Base-by-base conservation (phyloP, 345 rosid genomes). In the Salix purpurea region DNA sequence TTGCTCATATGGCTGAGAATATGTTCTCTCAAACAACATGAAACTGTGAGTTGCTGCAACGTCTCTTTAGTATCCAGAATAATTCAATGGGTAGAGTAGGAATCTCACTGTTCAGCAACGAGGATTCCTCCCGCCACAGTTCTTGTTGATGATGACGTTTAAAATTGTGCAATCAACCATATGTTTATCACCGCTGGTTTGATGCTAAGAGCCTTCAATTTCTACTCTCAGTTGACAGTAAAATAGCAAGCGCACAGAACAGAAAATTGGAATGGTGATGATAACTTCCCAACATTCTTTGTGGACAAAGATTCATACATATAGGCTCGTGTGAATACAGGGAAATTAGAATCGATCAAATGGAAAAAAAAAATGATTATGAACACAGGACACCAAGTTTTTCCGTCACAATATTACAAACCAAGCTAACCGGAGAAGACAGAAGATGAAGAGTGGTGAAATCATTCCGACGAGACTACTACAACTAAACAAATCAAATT, bases 401-500 rank as follows among this genome's bases (percentile, higher is more conserved):
- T 37, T 46, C 52, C 50, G 5, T 40, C 66, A 23, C 24, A 19
- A 30, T 7, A 7, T 34, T 58, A 71, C n/a, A 28, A 62, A 13
- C 21, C 26, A 42, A 9, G 19, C 36, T 24, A 71, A 54, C 16
- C 12, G 72, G 40, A 68, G 28, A 39, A 23, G 10, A 68, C 0
- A 30, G n/a, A 34, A 6, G 37, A 65, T 34, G 6, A 39, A 69
- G 21, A 69, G 54, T 69, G 19, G 56, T 6, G 28, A 69, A 24
- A 21, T 9, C 16, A 30, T 65, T 5, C 9, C n/a, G 5, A 39
- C 15, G 9, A 46, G 32, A 74, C 34, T 26, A 24, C 18, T 52
- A 67, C 2, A 36, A 75, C 36, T 67, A 56, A 52, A 67, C 19
- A 37, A 36, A 67, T 75, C 78, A 75, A 21, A 37, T 12, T 36